These are phyloP conservation scores for Pseudozyma flocculosa DNA, from an alignment of 1,284 basidiomycete genomes.

Conservation along the genomic window DNA sequence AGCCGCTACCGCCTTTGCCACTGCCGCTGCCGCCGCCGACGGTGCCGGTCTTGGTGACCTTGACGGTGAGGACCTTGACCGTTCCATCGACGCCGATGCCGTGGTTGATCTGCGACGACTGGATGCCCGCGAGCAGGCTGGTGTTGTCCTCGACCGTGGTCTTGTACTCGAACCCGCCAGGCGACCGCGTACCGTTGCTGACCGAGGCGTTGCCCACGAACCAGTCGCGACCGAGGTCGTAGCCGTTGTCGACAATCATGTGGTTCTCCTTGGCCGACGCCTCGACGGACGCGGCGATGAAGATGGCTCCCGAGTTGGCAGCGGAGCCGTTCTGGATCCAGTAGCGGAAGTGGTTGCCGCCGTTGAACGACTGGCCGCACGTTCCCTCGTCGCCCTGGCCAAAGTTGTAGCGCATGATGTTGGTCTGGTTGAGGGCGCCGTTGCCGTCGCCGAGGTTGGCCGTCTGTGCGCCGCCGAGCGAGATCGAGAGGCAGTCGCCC, in stretches of 20 bases:
- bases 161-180: conserved; percentile 38
- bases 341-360: conserved; percentile 54
- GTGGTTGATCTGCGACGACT: conserved; percentile 48
- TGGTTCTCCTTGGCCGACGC: conserved; percentile 31
- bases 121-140: conserved; percentile 22
- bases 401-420: conserved; percentile 45
- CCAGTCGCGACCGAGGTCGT: conserved; percentile 49
- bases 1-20: not conserved
- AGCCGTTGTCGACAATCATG: conserved; percentile 48
- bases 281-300: conserved; percentile 52
- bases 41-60: conserved; percentile 39
- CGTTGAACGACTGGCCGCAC: conserved; percentile 44
- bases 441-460: conserved; percentile 55
- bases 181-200: conserved; percentile 26
- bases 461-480: conserved; percentile 43
- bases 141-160: conserved; percentile 26
- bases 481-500: conserved; percentile 49
- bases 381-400: conserved; percentile 39
- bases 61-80: conserved; percentile 47
- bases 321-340: conserved; percentile 49
- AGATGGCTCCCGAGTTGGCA: conserved; percentile 46
- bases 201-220: conserved; percentile 49
- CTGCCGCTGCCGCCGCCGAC: conserved; percentile 13
- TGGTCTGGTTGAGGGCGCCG: conserved; percentile 42
- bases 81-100: conserved; percentile 44